Conservation (phyloP, 768 basidiomycete genomes). For the Pisolithus orientalis region DNA sequence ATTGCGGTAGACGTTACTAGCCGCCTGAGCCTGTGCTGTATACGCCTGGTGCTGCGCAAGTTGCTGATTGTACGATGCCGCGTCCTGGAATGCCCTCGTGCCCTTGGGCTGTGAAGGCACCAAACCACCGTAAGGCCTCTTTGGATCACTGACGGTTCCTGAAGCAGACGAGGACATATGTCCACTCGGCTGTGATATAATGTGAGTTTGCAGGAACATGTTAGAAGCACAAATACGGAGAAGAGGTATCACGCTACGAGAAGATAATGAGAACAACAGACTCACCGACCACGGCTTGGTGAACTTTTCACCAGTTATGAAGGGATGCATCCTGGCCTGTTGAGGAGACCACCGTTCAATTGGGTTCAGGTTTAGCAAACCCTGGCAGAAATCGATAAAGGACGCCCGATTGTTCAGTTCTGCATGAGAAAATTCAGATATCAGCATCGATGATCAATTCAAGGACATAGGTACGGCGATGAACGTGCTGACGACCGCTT, state of each 20-base stretch:
- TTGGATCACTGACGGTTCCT: slow-evolving; percentile 48
- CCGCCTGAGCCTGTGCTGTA: slow-evolving; percentile 78
- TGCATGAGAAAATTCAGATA: slow-evolving; percentile 23
- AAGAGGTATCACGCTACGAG: not conserved
- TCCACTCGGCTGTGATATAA: slow-evolving; percentile 46
- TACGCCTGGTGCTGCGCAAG: slow-evolving; percentile 91
- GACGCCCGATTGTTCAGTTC: slow-evolving; percentile 91
- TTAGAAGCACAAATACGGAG: slow-evolving; percentile 3
- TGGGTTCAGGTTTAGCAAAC: slow-evolving; percentile 89
- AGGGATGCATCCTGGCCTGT: slow-evolving; percentile 92
- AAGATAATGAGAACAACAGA: slow-evolving; percentile 4
- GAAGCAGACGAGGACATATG: slow-evolving; percentile 27
- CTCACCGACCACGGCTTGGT: slow-evolving; percentile 78
- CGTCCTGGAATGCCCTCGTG: slow-evolving; percentile 83
- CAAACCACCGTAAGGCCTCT: slow-evolving; percentile 89
- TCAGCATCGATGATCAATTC: not conserved
- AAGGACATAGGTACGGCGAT: not conserved
- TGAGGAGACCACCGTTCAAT: slow-evolving; percentile 96
- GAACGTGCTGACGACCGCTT: slow-evolving; percentile 13
- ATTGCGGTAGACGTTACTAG: slow-evolving; percentile 65
- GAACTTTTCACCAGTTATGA: slow-evolving; percentile 97
- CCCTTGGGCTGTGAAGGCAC: slow-evolving; percentile 86
- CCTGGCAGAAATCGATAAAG: slow-evolving; percentile 97
- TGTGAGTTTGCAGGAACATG: not conserved
- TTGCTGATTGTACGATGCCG: slow-evolving; percentile 91